A percentile compares a stretch with the other conserved stretches of the same genome.
Conservation (phyloP, 2,329 filamentous ascomycete genomes). For the Phaeosphaeriaceae sp. region DNA sequence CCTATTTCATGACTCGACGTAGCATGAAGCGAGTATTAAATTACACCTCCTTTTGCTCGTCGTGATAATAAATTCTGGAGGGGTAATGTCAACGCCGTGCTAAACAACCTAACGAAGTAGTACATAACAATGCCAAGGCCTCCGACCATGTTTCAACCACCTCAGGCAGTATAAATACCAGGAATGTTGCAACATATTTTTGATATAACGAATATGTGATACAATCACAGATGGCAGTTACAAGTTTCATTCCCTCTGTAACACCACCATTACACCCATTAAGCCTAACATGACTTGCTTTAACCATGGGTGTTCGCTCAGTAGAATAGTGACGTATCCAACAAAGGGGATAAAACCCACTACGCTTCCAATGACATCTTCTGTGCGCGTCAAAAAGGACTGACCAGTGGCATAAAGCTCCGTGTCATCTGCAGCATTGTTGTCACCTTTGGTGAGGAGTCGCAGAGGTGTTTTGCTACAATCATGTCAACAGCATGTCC, state of each 20-base stretch:
- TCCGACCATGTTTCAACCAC: too few species aligned
- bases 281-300: constrained; percentile 94
- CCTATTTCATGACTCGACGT: too few species aligned
- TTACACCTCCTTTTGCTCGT: too few species aligned
- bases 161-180: too few species aligned
- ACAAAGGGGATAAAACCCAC: constrained; percentile 92
- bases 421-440: constrained; percentile 92
- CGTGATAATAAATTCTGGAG: too few species aligned
- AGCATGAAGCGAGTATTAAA: too few species aligned
- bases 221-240: background rate
- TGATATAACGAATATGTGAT: background rate
- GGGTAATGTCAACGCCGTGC: too few species aligned
- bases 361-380: constrained; percentile 93
- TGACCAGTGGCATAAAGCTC: constrained; percentile 87
- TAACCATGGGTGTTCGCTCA: constrained; percentile 95
- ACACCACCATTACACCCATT: constrained; percentile 91
- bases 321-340: constrained; percentile 93
- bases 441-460: constrained; percentile 96
- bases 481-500: constrained; percentile 16
- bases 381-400: constrained; percentile 78
- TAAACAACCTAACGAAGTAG: too few species aligned
- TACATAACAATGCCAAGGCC: background rate
- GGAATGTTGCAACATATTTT: too few species aligned
- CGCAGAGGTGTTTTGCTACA: constrained; percentile 59
- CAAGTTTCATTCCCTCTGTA: constrained; percentile 77